Evolutionary conservation across 257 asterid genomes (phyloP).

Genomic region (Gentiana macrophylla): DNA sequence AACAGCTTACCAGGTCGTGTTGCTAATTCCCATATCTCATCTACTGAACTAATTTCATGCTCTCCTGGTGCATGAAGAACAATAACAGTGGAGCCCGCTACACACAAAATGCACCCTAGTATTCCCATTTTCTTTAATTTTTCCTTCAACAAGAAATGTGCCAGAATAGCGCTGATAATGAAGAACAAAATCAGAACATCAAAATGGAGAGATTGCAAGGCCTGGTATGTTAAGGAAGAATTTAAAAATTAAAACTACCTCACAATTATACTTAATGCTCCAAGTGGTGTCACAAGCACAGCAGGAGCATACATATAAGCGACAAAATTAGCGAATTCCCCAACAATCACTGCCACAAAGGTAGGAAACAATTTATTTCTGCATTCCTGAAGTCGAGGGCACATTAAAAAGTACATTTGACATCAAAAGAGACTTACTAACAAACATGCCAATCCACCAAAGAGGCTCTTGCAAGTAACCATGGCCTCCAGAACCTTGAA

Average conservation of each 20-base stretch:
- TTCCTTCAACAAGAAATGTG: slow-evolving; percentile 74
- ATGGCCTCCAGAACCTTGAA: slow-evolving; percentile 83
- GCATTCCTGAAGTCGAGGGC: background rate
- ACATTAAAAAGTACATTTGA: background rate
- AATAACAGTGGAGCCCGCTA: slow-evolving; percentile 64
- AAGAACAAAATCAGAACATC: slow-evolving; percentile 3
- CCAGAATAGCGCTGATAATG: slow-evolving; percentile 62
- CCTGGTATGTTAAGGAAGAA: background rate
- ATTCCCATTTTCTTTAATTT: slow-evolving; percentile 63
- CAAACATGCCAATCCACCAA: slow-evolving; percentile 93
- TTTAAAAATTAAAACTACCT: slow-evolving; percentile 31
- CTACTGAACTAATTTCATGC: slow-evolving; percentile 71
- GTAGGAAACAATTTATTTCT: background rate
- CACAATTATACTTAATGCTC: slow-evolving; percentile 84
- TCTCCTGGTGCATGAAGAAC: slow-evolving; percentile 96
- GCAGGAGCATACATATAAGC: slow-evolving; percentile 92
- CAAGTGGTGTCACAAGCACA: slow-evolving; percentile 82
- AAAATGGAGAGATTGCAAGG: background rate
- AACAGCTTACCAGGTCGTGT: slow-evolving; percentile 52
- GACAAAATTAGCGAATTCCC: slow-evolving; percentile 74
- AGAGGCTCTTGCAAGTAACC: slow-evolving; percentile 77
- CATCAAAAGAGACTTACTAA: slow-evolving; percentile 40
- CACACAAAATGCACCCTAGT: slow-evolving; percentile 70
- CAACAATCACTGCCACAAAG: slow-evolving; percentile 50
- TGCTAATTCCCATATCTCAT: slow-evolving; percentile 78